Base-by-base conservation (phyloP, 345 rosid genomes). In the Anacardium occidentale region DNA sequence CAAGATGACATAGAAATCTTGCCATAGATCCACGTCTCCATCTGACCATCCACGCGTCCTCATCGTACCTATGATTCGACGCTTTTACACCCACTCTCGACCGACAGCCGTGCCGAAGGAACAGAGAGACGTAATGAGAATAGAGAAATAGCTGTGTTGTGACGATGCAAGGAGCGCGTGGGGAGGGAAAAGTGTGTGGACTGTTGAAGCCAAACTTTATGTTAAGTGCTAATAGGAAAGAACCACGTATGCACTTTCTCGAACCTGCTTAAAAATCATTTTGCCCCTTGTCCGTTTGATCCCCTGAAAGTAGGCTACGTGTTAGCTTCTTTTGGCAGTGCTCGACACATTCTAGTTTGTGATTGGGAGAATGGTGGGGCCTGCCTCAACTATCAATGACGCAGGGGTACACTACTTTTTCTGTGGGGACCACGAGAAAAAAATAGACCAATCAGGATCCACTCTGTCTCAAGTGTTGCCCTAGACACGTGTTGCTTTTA, bases 221-320 rank as follows among this genome's bases (percentile, higher is more conserved):
- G 54, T 56, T 56, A 3, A 14, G 8, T 26, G 20, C 56, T 45
- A 70, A 69, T 76, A 37, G 48, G 10, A 61, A n/a, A 3, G 7
- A 12, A 73, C 75, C 83, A 80, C 83, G 80, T 80, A 72, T 73
- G 48, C 64, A 18, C n/a, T n/a, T 54, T 79, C 77, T 79, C 62
- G 83, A 80, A 76, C 75, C 77, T 72, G 48, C 75, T 52, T n/a
- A 52, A n/a, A 70, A 18, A 70, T 59, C 26, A 58, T 45, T 58
- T 58, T 45, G 64, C 17, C 64, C 25, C 6, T 69, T 69, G 42
- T 13, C 0, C 2, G 0, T n/a, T 45, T 47, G 21, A 71, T 32
- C 25, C 59, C 21, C 24, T 17, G 9, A 10, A 24, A 2, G 13
- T 24, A 47, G 42, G 17, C 64, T 62, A 75, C 79, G 79, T 79